These are phyloP conservation scores for Coffea canephora DNA, from an alignment of 257 asterid species.

Conservation along the genomic window DNA sequence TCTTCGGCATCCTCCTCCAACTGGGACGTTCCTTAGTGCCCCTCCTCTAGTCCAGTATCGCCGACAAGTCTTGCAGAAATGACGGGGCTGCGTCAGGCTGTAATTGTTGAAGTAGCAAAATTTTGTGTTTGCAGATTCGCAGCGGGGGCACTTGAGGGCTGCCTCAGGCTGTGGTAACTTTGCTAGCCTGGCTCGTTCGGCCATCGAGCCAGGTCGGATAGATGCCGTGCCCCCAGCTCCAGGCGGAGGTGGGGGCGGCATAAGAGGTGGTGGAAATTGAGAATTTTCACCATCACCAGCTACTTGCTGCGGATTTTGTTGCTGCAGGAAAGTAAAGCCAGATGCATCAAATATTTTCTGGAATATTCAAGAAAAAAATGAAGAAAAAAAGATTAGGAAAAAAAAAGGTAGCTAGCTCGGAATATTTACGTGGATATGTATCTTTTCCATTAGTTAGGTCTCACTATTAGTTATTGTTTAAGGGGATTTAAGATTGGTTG, in stretches of 20 bases:
- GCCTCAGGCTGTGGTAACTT: constrained; percentile 30
- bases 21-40: constrained; percentile 36
- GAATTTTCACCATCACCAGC: constrained; percentile 8
- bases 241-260: constrained; percentile 18
- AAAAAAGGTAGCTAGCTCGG: background rate
- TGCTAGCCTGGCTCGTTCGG: constrained; percentile 31
- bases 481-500: too few relatives aligned
- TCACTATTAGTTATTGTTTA: background rate
- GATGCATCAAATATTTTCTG: background rate
- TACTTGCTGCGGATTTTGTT: constrained; percentile 19
- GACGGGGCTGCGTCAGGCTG: constrained; percentile 43
- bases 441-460: constrained; percentile 6
- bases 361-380: constrained; percentile 25
- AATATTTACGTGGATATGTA: constrained; percentile 14
- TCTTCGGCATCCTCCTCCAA: constrained; percentile 43
- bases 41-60: constrained; percentile 48
- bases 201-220: constrained; percentile 26
- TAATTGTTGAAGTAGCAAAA: constrained; percentile 44
- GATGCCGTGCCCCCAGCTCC: background rate
- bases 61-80: constrained; percentile 45
- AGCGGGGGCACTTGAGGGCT: constrained; percentile 38
- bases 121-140: constrained; percentile 39
- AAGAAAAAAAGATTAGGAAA: background rate
- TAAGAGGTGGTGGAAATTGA: constrained; percentile 10
- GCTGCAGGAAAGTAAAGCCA: constrained; percentile 13